phyloP scores from a whole-genome alignment of 148 eudicot species.

The Persicaria maculosa region DNA sequence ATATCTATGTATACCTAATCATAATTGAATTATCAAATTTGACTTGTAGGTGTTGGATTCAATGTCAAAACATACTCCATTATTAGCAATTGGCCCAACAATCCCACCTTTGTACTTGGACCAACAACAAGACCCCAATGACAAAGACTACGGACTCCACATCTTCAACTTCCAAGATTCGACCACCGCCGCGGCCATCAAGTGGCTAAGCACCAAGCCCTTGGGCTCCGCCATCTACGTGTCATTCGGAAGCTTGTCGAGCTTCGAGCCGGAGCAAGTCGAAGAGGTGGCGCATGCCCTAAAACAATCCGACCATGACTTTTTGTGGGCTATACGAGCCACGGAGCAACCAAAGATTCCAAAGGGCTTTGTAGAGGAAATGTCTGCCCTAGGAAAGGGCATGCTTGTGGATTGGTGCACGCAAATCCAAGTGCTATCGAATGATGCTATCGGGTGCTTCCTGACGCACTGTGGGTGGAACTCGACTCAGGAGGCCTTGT shows the following conservation, averaged over 20 bases:
- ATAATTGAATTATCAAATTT: no score
- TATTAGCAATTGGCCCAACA: slow-evolving; percentile 52
- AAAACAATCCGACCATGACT: slow-evolving; percentile 17
- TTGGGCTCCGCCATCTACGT: slow-evolving; percentile 37
- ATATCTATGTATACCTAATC: neutral
- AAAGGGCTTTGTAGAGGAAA: slow-evolving; percentile 17
- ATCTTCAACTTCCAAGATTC: slow-evolving; percentile 25
- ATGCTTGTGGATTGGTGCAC: slow-evolving; percentile 43
- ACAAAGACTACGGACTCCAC: slow-evolving; percentile 42
- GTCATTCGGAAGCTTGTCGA: slow-evolving; percentile 55
- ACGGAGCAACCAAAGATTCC: slow-evolving; percentile 38
- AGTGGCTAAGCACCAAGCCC: slow-evolving; percentile 42
- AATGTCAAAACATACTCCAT: slow-evolving; percentile 30
- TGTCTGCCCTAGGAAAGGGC: slow-evolving; percentile 17
- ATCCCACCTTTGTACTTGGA: slow-evolving; percentile 42
- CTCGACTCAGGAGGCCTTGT: slow-evolving; percentile 45
- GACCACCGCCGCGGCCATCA: slow-evolving; percentile 16
- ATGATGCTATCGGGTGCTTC: slow-evolving; percentile 36
- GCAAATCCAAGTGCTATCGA: slow-evolving; percentile 33
- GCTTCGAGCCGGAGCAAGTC: slow-evolving; percentile 28
- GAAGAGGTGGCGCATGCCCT: slow-evolving; percentile 47
- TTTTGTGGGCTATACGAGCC: slow-evolving; percentile 53
- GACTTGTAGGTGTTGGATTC: slow-evolving; percentile 32
- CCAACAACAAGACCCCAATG: slow-evolving; percentile 26
- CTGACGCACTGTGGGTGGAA: slow-evolving; percentile 56